Evolutionary conservation across 306 rosid species (phyloP).

Genomic region (Prunus fruticosa): DNA sequence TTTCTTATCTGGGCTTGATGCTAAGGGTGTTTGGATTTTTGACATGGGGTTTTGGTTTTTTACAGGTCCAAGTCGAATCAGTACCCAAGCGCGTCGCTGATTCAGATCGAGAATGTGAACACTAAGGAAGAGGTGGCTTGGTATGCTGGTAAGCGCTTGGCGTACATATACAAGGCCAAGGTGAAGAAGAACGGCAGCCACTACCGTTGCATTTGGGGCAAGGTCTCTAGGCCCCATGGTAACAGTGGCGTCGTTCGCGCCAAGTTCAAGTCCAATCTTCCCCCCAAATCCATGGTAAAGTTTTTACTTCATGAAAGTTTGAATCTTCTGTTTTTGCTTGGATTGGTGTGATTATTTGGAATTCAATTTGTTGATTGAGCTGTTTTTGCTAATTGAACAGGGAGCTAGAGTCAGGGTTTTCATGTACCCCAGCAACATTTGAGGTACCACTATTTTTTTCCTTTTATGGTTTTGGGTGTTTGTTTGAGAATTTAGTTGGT

Average conservation of each 20-base stretch:
- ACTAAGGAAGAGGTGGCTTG: constrained; percentile 78
- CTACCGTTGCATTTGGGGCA: constrained; percentile 86
- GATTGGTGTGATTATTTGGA: not conserved
- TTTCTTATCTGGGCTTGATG: not conserved
- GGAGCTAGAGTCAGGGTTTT: constrained; percentile 74
- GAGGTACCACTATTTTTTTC: constrained; percentile 31
- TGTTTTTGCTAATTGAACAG: constrained; percentile 30
- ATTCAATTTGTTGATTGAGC: constrained; percentile 3
- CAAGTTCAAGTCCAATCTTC: constrained; percentile 75
- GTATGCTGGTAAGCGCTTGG: constrained; percentile 75
- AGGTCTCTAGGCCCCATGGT: constrained; percentile 79
- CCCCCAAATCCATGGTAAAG: constrained; percentile 81
- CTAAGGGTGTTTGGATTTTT: not conserved
- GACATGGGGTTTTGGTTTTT: not conserved
- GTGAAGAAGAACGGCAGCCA: constrained; percentile 69
- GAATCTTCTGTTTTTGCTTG: too few relatives aligned
- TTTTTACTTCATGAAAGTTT: not conserved
- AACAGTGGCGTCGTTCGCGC: constrained; percentile 83
- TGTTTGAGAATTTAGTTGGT: not conserved
- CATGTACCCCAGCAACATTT: constrained; percentile 82
- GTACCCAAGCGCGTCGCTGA: constrained; percentile 65
- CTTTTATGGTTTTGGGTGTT: not conserved
- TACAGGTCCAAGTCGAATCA: constrained; percentile 77
- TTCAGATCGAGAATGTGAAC: constrained; percentile 79
- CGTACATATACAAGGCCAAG: constrained; percentile 79